phyloP scores from a whole-genome alignment of 257 asterid species.

The Ajuga chamaepitys region DNA sequence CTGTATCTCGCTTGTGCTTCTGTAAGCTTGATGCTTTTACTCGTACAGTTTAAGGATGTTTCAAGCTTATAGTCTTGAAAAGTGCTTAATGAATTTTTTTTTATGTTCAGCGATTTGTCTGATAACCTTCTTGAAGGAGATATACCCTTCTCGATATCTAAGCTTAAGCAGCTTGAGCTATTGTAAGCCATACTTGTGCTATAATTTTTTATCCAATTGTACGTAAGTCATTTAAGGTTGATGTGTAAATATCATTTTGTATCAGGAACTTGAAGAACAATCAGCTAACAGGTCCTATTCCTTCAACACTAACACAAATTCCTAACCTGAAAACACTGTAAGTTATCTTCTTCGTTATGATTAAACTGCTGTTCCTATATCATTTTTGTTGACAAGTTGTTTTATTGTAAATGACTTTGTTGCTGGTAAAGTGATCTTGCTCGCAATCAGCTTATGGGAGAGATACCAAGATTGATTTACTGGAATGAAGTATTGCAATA shows the following conservation, averaged over 20 bases:
- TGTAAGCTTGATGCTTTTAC: constrained; percentile 33
- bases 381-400: neutral
- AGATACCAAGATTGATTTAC: constrained; percentile 85
- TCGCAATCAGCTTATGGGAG: constrained; percentile 81
- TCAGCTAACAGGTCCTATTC: constrained; percentile 87
- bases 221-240: neutral
- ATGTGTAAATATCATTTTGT: neutral
- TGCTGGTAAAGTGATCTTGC: constrained; percentile 71
- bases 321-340: constrained; percentile 91
- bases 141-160: constrained; percentile 80
- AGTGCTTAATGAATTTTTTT: neutral
- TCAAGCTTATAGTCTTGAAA: neutral
- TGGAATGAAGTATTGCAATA: constrained; percentile 97
- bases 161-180: constrained; percentile 85
- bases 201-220: neutral
- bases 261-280: constrained; percentile 77
- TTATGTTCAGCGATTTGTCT: constrained; percentile 68
- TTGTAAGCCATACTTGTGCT: constrained; percentile 44
- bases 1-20: constrained; percentile 48
- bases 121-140: constrained; percentile 79
- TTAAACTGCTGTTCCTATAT: neutral
- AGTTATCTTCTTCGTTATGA: constrained; percentile 18
- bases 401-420: neutral
- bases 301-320: constrained; percentile 88
- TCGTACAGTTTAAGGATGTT: neutral